Conservation (phyloP, 495 filamentous ascomycete species). For the Coniosporium apollinis region DNA sequence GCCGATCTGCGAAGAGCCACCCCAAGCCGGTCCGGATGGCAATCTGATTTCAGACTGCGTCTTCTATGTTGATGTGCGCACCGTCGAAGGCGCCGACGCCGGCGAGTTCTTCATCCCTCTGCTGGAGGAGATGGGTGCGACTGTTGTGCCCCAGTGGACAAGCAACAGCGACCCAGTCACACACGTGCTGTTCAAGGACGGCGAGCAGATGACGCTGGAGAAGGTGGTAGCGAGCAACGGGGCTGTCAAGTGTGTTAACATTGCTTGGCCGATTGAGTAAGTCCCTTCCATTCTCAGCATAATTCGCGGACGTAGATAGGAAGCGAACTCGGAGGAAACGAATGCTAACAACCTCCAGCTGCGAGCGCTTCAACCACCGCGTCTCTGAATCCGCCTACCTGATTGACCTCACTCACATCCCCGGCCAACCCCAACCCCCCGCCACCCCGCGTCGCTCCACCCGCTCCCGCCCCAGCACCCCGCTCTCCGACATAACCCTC, state of each 20-base stretch:
- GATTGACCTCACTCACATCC: conserved; percentile 5
- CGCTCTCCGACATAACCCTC: neutral
- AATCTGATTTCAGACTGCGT: neutral
- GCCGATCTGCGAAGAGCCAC: too few species aligned
- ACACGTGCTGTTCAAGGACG: conserved; percentile 92
- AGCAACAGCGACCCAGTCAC: conserved; percentile 62
- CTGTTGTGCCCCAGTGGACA: conserved; percentile 64
- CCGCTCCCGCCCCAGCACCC: neutral
- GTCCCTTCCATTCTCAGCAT: conserved; percentile 1
- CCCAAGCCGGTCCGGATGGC: neutral
- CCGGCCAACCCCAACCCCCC: neutral
- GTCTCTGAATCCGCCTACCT: conserved; percentile 11
- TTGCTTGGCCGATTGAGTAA: conserved; percentile 14
- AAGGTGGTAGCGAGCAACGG: conserved; percentile 64
- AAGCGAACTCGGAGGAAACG: neutral
- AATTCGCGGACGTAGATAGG: neutral
- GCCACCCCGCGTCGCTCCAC: conserved; percentile 1
- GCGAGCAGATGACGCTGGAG: conserved; percentile 68
- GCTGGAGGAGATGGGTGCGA: conserved; percentile 69
- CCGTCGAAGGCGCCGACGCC: conserved; percentile 72
- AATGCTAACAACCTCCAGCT: conserved; percentile 4
- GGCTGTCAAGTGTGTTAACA: conserved; percentile 32
- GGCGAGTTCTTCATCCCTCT: conserved; percentile 71
- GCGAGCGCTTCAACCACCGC: conserved; percentile 9
- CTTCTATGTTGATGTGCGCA: conserved; percentile 64